Conservation (phyloP, 768 basidiomycete species). For the Auriscalpium vulgare region DNA sequence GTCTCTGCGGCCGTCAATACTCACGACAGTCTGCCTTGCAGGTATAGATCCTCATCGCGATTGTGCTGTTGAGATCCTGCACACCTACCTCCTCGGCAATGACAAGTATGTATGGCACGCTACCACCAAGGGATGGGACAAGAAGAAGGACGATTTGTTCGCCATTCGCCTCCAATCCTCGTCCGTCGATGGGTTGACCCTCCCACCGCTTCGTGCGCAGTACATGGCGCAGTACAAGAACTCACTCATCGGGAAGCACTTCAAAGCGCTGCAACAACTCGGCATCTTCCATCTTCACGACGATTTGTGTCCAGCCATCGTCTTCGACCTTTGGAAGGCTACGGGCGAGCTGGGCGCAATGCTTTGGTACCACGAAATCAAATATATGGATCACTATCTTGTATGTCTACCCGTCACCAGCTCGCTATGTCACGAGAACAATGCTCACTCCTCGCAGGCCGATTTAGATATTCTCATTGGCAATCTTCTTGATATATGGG, state of each 20-base stretch:
- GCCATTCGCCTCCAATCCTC: slow-evolving; percentile 20
- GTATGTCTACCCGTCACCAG: too few species aligned
- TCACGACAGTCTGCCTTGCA: too few species aligned
- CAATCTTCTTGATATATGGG: slow-evolving; percentile 18
- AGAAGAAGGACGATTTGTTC: slow-evolving; percentile 19
- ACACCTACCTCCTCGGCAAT: slow-evolving; percentile 20
- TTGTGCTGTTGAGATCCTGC: slow-evolving; percentile 12
- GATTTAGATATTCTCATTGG: slow-evolving; percentile 12
- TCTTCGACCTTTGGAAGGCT: slow-evolving; percentile 22
- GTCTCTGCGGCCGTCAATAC: too few species aligned
- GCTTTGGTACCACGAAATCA: slow-evolving; percentile 25
- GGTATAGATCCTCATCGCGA: slow-evolving; percentile 4
- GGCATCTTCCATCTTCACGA: slow-evolving; percentile 21
- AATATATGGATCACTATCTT: slow-evolving; percentile 20
- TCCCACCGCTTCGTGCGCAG: slow-evolving; percentile 19
- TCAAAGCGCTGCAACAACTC: slow-evolving; percentile 26
- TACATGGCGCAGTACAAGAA: slow-evolving; percentile 30
- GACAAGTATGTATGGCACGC: slow-evolving; percentile 27
- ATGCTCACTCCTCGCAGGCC: background rate
- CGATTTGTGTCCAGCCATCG: background rate
- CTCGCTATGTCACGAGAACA: background rate
- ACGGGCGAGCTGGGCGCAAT: slow-evolving; percentile 24
- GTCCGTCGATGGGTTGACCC: slow-evolving; percentile 20
- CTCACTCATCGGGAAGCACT: slow-evolving; percentile 30
- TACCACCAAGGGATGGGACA: slow-evolving; percentile 17